Base-by-base conservation (phyloP, 164 flowering plant genomes). In the Piper betle region DNA sequence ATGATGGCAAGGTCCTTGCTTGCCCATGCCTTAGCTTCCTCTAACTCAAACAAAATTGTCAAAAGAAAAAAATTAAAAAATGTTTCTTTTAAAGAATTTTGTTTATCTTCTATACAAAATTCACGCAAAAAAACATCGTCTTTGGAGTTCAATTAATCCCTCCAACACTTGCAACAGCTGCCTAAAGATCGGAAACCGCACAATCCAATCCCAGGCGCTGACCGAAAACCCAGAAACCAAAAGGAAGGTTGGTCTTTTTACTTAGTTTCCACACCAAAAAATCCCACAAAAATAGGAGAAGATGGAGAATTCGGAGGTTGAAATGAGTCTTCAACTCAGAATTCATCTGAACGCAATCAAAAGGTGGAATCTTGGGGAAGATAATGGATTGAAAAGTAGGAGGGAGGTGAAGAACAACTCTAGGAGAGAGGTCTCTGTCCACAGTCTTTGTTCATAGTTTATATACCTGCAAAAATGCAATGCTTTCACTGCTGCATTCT, bases 1-100 rank as follows among this genome's bases (percentile, higher is more conserved):
- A 17, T 54, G 57, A 54, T 54, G 17, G 57, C 57, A 54, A 54
- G 57, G 57, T 18, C 57, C 57, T 54, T 54, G 57, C 57, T 54
- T 54, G 33, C 57, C 57, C 57, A 54, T 54, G 20, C 11, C 57
- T 54, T 20, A 5, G 33, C 37, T n/a, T 25, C 57, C 25, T 25
- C 17, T 54, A 18, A 54, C 8, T 54, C 37, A 12, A 18, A 54
- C 57, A 25, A 54, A 54, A 8, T 18, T n/a, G 17, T 2, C 25
- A 54, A 20, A 54, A 53, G 1, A 6, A 54, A 5, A 53, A 19
- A 2, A 6, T 8, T 16, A 0, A 25, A 54, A 54, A 10, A 18
- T 3, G 20, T 4, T 0, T 4, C 2, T 18, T 25, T 2, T 16
- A 54, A 54, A 54, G 12, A 46, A 46, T 12, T n/a, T 46, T 12